These are phyloP conservation scores for Xylariaceae sp. DNA, from an alignment of 2,329 filamentous ascomycete genomes.

Conservation along the genomic window DNA sequence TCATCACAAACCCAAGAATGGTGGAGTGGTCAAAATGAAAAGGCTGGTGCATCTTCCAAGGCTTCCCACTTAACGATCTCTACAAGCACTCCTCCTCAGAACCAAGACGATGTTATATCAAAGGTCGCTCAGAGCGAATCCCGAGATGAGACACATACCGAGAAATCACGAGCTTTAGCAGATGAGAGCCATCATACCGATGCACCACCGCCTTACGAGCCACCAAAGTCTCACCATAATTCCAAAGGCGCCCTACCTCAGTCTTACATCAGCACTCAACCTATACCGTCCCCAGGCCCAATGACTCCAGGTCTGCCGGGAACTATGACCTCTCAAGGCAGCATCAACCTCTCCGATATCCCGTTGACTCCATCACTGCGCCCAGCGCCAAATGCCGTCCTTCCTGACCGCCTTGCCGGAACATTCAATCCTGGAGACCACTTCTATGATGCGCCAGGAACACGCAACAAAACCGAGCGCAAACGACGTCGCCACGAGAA, in stretches of 20 bases:
- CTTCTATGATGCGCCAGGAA: constrained; percentile 38
- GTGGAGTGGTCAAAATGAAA: constrained; percentile 28
- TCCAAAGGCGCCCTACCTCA: constrained; percentile 56
- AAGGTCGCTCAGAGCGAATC: constrained; percentile 29
- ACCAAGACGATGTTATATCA: constrained; percentile 19
- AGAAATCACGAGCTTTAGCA: constrained; percentile 39
- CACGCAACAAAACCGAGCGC: constrained; percentile 45
- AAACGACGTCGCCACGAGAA: constrained; percentile 58
- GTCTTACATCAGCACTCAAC: constrained; percentile 44
- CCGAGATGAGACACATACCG: constrained; percentile 25
- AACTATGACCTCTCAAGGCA: constrained; percentile 60
- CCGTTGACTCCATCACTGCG: constrained; percentile 44
- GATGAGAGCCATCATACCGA: constrained; percentile 38
- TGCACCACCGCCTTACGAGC: constrained; percentile 54
- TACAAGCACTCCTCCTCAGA: constrained; percentile 15
- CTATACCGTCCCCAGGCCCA: constrained; percentile 57
- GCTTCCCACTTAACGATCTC: constrained; percentile 18
- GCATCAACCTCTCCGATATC: constrained; percentile 57
- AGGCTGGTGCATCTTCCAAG: constrained; percentile 15
- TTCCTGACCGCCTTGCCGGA: constrained; percentile 43
- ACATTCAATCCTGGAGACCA: constrained; percentile 45
- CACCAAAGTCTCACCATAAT: constrained; percentile 38
- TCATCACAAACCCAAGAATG: constrained; percentile 24
- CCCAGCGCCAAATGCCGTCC: constrained; percentile 22
- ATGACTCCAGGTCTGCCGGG: constrained; percentile 59